phyloP scores from a whole-genome alignment of 495 filamentous ascomycete genomes.

The Annulohypoxylon bovei region DNA sequence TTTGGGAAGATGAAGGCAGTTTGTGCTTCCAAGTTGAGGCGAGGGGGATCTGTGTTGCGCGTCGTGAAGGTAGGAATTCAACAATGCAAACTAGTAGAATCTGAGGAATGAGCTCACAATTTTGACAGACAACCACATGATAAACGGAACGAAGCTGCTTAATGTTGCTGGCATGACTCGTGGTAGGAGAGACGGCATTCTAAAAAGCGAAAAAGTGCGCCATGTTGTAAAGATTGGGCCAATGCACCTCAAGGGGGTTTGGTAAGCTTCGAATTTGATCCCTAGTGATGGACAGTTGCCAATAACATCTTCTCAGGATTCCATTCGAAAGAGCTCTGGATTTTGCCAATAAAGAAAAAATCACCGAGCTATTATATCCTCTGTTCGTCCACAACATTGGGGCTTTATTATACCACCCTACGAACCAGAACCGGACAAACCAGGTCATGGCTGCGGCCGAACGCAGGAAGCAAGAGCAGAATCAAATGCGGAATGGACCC shows the following conservation, averaged over 20 bases:
- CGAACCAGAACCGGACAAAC: slow-evolving; percentile 83
- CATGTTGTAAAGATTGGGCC: slow-evolving; percentile 99
- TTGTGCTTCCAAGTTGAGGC: slow-evolving; percentile 98
- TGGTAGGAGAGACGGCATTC: slow-evolving; percentile 92
- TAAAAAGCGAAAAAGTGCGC: slow-evolving; percentile 96
- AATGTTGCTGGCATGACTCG: slow-evolving; percentile 99
- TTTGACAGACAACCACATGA: slow-evolving; percentile 94
- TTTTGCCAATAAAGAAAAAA: slow-evolving; percentile 99
- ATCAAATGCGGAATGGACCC: slow-evolving; percentile 58
- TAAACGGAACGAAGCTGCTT: slow-evolving; percentile 96
- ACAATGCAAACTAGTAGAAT: not conserved
- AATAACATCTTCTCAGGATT: slow-evolving; percentile 70
- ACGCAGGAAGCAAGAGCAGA: slow-evolving; percentile 71
- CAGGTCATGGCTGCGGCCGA: slow-evolving; percentile 89
- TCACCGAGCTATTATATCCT: slow-evolving; percentile 93
- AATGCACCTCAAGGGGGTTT: slow-evolving; percentile 99
- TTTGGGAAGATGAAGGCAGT: slow-evolving; percentile 99
- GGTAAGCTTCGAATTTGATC: slow-evolving; percentile 68
- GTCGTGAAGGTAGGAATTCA: slow-evolving; percentile 82
- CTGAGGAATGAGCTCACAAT: slow-evolving; percentile 31
- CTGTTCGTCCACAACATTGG: slow-evolving; percentile 98
- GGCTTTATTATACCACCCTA: slow-evolving; percentile 90
- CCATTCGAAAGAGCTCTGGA: slow-evolving; percentile 95
- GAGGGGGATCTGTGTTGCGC: slow-evolving; percentile 93
- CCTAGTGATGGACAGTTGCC: not conserved